Evolutionary conservation across 2,329 filamentous ascomycete genomes (phyloP), one percentile per base, ranked within the genome.

Genomic region (Talaromyces sp.): DNA sequence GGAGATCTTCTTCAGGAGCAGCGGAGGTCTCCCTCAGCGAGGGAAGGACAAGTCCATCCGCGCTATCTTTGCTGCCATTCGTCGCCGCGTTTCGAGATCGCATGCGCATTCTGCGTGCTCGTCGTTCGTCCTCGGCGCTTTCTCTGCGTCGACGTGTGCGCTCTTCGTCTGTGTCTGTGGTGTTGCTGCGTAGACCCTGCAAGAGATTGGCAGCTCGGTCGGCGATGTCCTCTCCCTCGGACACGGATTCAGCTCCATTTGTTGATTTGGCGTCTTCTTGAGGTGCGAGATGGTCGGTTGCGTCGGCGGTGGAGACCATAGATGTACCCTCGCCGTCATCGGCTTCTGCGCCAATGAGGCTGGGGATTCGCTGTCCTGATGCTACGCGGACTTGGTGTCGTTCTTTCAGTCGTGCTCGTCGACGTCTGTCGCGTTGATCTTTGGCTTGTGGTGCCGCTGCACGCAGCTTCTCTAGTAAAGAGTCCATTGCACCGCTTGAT

Each of bases 401-500:
- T 74, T 97, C 93, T 85, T 96, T 96, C 71, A 98, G 85, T 63
- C 94, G 86, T 45, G 93, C 93, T 69, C 94, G 87, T 66, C 94
- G 87, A 68, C 95, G 88, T 71, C 93, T 88, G 77, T 98, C 95
- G 73, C 94, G 87, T 77, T 96, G 90, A 76, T 97, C 93, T 76
- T 91, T 86, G 33, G 91, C 87, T 80, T 97, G 92, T 35, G 95
- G 94, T 64, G 93, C 94, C 1, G 95, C 95, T 64, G 93, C 93
- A 65, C 95, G 90, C 64, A 99, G 83, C 79, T 98, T 98, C 86
- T 97, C 92, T 58, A 99, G 86, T 27, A 99, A 82, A 47, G 90
- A 92, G 80, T 99, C 95, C 93, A 99, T 98, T 61, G 93, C 95
- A 62, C 94, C 95, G 7, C 92, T 92, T 64, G 87, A 89, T 37